A percentile compares a stretch with the other conserved stretches of the same genome.
Evolutionary conservation across 805 yeast species (phyloP).

Genomic region (Yarrowia deformans): DNA sequence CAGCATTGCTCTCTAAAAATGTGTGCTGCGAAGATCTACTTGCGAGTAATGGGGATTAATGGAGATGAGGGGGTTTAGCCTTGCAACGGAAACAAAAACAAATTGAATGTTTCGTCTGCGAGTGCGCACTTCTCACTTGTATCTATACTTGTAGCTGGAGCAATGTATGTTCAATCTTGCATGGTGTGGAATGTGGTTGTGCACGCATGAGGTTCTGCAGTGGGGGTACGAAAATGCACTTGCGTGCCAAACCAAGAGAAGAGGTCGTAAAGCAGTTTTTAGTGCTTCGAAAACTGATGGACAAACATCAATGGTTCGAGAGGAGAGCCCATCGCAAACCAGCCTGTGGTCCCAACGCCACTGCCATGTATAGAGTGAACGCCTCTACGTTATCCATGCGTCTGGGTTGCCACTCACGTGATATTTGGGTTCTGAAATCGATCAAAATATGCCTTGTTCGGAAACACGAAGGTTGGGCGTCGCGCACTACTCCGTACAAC

Average conservation of each 20-base stretch:
- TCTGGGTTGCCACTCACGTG: conserved; percentile 23
- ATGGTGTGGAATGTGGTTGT: conserved; percentile 23
- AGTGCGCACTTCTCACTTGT: neutral
- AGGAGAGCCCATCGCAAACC: neutral
- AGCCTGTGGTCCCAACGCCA: neutral
- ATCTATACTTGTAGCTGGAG: neutral
- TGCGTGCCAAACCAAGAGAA: neutral
- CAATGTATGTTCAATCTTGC: neutral
- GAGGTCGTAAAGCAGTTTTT: neutral
- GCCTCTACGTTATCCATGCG: conserved; percentile 36
- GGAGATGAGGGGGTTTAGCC: too few species aligned
- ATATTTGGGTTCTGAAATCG: conserved; percentile 3
- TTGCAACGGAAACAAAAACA: too few species aligned
- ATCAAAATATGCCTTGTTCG: conserved; percentile 16
- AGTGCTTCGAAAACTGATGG: neutral
- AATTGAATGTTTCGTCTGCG: too few species aligned
- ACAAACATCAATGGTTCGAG: neutral
- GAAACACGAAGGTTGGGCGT: conserved; percentile 33
- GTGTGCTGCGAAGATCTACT: too few species aligned
- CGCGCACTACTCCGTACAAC: conserved; percentile 36
- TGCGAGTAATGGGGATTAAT: too few species aligned
- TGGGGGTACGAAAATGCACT: neutral
- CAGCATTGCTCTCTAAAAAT: too few species aligned
- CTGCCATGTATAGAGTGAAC: conserved; percentile 4
- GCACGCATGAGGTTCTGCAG: conserved; percentile 3